Base-by-base conservation (phyloP, 176 grass and related monocot species). In the Thalia dealbata region DNA sequence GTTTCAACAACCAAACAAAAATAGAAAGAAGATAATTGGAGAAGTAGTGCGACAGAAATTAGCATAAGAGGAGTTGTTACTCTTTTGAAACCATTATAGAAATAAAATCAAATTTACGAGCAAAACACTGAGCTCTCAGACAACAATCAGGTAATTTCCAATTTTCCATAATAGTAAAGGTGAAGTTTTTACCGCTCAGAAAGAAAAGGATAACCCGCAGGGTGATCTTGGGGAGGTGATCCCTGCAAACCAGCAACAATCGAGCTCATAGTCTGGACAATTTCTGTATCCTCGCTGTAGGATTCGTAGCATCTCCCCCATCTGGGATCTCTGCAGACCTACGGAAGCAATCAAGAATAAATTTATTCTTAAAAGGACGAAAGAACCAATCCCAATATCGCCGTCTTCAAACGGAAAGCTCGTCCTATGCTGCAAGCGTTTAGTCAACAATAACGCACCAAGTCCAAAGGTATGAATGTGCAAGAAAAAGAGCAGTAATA, bases 301-400 rank as follows among this genome's bases (percentile, higher is more conserved):
- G 89, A 82, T 76, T 97, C 89, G 50, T 76, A 97, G 67, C 89
- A 92, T 79, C 93, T 86, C 7, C 89, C 87, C 89, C 89, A 97
- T 76, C 89, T 88, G 52, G 76, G 85, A 79, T 97, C 93, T 67
- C 87, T 86, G 75, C 82, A 90, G 8, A 92, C 89, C 93, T 92
- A 58, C 7, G 67, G 62, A 46, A 60, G 0, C 16, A 56, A 68
- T 32, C 18, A 71, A 50, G 11, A 71, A 35, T 19, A 15, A 0
- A 27, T 32, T 18, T 26, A 66, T 58, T 58, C 21, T 14, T n/a
- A 48, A 48, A 10, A 48, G 6, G 21, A 58, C 54, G 7, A 5
- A 14, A 6, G 18, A 19, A 58, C 19, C 22, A 3, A n/a, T 58
- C n/a, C 54, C n/a, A 9, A 58, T n/a, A 58, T 7, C 21, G 19